phyloP scores from a whole-genome alignment of 73 alveolate species.

The Paramecium sexaurelia region DNA sequence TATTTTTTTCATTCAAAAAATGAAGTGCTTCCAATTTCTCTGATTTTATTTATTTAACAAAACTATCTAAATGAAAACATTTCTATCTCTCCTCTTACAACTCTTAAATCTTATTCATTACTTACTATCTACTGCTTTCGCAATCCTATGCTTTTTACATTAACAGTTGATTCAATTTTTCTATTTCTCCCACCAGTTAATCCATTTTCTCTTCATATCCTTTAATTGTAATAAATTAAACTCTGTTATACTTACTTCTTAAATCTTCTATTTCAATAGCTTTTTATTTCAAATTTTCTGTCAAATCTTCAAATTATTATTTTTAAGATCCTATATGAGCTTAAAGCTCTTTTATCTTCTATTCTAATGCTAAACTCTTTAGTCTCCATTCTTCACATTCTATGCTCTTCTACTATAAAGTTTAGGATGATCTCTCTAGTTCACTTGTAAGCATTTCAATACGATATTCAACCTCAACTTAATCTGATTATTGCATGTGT shows the following conservation, averaged over 20 bases:
- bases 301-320: neutral
- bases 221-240: neutral
- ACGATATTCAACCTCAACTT: slow-evolving; percentile 30
- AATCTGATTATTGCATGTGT: slow-evolving; percentile 33
- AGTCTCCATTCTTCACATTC: slow-evolving; percentile 53
- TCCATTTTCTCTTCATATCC: slow-evolving; percentile 46
- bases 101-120: neutral
- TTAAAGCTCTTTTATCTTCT: neutral
- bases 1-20: slow-evolving; percentile 36
- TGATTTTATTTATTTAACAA: neutral
- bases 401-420: neutral
- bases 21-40: slow-evolving; percentile 54
- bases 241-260: slow-evolving; percentile 35
- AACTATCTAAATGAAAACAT: slow-evolving; percentile 43
- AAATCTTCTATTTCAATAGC: slow-evolving; percentile 31
- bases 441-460: slow-evolving; percentile 41
- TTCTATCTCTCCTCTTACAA: slow-evolving; percentile 46
- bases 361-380: neutral
- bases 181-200: neutral
- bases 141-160: slow-evolving; percentile 20
- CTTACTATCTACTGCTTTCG: slow-evolving; percentile 27
- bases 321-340: slow-evolving; percentile 1
- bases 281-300: slow-evolving; percentile 14
- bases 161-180: neutral
- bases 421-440: neutral